Conservation (phyloP, 2,329 filamentous ascomycete genomes). For the Teratosphaeria nubilosa region DNA sequence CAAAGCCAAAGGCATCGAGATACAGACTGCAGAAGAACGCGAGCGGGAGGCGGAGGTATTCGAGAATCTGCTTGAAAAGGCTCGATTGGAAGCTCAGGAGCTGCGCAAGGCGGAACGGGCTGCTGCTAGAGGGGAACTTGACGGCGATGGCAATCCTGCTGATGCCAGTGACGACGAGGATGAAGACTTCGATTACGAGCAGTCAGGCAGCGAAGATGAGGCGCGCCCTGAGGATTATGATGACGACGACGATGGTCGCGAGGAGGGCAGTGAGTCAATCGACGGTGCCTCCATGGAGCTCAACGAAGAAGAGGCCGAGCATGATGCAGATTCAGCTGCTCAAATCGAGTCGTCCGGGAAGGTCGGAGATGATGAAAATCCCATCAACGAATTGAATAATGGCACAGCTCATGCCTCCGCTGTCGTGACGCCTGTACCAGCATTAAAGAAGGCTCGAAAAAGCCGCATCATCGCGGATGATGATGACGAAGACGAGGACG, state of each 20-base stretch:
- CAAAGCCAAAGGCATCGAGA: slow-evolving; percentile 64
- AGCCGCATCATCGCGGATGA: slow-evolving; percentile 25
- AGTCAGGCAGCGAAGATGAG: slow-evolving; percentile 29
- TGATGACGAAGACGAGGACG: slow-evolving; percentile 22
- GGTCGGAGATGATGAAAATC: slow-evolving; percentile 23
- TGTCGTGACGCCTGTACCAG: slow-evolving; percentile 1
- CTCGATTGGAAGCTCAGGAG: slow-evolving; percentile 67
- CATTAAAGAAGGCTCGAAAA: slow-evolving; percentile 17
- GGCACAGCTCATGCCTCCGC: background rate
- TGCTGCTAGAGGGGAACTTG: slow-evolving; percentile 55
- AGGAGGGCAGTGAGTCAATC: slow-evolving; percentile 23
- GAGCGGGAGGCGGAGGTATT: slow-evolving; percentile 72
- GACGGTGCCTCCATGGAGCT: slow-evolving; percentile 26
- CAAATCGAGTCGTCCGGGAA: background rate
- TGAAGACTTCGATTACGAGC: slow-evolving; percentile 41
- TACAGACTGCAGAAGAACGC: slow-evolving; percentile 80
- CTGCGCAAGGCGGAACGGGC: slow-evolving; percentile 69
- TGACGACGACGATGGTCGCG: slow-evolving; percentile 20
- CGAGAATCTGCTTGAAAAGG: slow-evolving; percentile 79
- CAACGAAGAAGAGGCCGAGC: slow-evolving; percentile 25
- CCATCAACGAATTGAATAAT: slow-evolving; percentile 26
- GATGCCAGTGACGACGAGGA: slow-evolving; percentile 42
- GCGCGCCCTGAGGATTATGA: slow-evolving; percentile 27
- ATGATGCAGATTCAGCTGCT: slow-evolving; percentile 9
- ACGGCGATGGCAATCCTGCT: slow-evolving; percentile 38